Conservation (phyloP, 257 asterid genomes). For the Linaria vulgaris region DNA sequence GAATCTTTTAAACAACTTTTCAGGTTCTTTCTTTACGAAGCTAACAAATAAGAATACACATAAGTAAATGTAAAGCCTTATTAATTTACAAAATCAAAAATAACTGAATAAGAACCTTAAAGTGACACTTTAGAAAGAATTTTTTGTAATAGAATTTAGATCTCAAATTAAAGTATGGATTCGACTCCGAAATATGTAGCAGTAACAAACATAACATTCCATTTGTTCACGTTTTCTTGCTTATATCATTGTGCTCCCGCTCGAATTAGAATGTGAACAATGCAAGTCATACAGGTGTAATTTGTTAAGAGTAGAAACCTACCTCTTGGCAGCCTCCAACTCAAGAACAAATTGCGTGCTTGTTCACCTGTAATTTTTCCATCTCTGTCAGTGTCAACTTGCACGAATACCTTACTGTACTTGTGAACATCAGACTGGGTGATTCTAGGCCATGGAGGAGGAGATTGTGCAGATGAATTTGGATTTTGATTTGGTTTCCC, state of each 20-base stretch:
- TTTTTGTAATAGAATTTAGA: constrained; percentile 9
- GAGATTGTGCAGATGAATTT: constrained; percentile 53
- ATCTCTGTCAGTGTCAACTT: constrained; percentile 91
- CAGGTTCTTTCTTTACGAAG: constrained; percentile 9
- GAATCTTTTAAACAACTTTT: not conserved
- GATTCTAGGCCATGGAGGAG: constrained; percentile 87
- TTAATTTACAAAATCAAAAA: constrained; percentile 3
- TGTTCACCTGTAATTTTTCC: constrained; percentile 91
- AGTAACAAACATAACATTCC: constrained; percentile 11
- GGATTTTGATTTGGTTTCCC: constrained; percentile 57
- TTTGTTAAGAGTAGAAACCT: constrained; percentile 17
- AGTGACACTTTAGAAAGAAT: constrained; percentile 3
- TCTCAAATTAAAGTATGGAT: constrained; percentile 13
- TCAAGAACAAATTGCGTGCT: constrained; percentile 90
- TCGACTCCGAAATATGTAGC: constrained; percentile 7
- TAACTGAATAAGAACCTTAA: not conserved
- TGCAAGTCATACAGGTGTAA: constrained; percentile 10
- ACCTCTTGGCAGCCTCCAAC: constrained; percentile 98
- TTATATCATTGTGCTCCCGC: not conserved
- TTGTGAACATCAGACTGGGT: constrained; percentile 79
- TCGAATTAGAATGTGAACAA: constrained; percentile 13
- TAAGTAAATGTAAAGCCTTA: constrained; percentile 10
- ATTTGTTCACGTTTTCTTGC: constrained; percentile 11
- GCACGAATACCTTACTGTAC: constrained; percentile 82
- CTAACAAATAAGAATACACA: constrained; percentile 5